phyloP scores from a whole-genome alignment of 2,329 filamentous ascomycete species.

The Stemphylium beticola region DNA sequence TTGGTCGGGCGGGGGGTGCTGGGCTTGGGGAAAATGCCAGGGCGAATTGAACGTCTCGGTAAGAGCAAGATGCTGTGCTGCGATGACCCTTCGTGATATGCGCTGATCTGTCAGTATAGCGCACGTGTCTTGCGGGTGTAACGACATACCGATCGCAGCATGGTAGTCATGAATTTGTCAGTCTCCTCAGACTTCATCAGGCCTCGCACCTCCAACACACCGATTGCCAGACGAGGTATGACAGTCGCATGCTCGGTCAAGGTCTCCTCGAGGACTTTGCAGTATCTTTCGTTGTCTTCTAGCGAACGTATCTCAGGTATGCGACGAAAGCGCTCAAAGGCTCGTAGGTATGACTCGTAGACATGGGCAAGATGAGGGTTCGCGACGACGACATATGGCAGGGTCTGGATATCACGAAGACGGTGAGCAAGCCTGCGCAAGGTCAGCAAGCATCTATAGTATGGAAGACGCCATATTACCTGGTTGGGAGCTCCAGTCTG shows the following conservation, averaged over 20 bases:
- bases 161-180: slow-evolving; percentile 94
- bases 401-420: slow-evolving; percentile 93
- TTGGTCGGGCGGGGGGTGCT: slow-evolving; percentile 61
- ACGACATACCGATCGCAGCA: slow-evolving; percentile 77
- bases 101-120: slow-evolving; percentile 59
- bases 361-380: slow-evolving; percentile 93
- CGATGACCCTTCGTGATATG: slow-evolving; percentile 94
- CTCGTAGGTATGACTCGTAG: slow-evolving; percentile 94
- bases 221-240: slow-evolving; percentile 93
- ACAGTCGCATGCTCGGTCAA: slow-evolving; percentile 89
- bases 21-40: slow-evolving; percentile 84
- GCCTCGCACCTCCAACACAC: slow-evolving; percentile 86
- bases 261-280: slow-evolving; percentile 77
- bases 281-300: slow-evolving; percentile 89
- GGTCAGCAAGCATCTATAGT: slow-evolving; percentile 16
- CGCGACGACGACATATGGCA: slow-evolving; percentile 95
- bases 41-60: slow-evolving; percentile 92
- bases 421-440: slow-evolving; percentile 79
- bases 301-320: slow-evolving; percentile 82
- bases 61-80: slow-evolving; percentile 93
- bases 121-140: neutral
- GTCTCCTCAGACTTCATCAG: slow-evolving; percentile 81
- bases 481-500: slow-evolving; percentile 87
- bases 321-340: slow-evolving; percentile 90
- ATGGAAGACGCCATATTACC: slow-evolving; percentile 54